Evolutionary conservation across 1,284 basidiomycete genomes (phyloP).

Genomic region (Naganishia liquefaciens): DNA sequence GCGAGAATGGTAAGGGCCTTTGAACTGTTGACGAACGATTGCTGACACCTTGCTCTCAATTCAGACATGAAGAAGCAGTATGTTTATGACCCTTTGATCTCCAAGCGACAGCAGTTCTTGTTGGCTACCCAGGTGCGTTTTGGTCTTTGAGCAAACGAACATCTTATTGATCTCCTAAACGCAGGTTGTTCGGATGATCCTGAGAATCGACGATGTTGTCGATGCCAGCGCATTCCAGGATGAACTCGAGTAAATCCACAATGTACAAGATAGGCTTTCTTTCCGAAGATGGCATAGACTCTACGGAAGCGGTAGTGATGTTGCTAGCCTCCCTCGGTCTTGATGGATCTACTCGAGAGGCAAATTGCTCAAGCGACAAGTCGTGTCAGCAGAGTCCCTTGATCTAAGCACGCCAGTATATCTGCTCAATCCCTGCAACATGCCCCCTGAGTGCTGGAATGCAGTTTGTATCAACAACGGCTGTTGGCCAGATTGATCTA

Average conservation of each 20-base stretch:
- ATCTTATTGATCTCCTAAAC: background rate
- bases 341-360: too few species aligned
- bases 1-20: slow-evolving; percentile 72
- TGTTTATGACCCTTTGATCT: slow-evolving; percentile 95
- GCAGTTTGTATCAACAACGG: background rate
- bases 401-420: too few species aligned
- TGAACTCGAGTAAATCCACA: slow-evolving; percentile 35
- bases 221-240: slow-evolving; percentile 48
- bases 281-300: background rate
- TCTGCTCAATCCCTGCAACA: too few species aligned
- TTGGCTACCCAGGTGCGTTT: slow-evolving; percentile 86
- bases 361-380: too few species aligned
- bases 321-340: too few species aligned
- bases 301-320: background rate
- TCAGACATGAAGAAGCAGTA: slow-evolving; percentile 97
- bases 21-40: background rate
- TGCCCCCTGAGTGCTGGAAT: too few species aligned
- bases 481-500: background rate
- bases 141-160: background rate
- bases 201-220: slow-evolving; percentile 54
- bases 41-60: slow-evolving; percentile 7
- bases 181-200: slow-evolving; percentile 48
- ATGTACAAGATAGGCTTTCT: background rate
- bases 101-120: slow-evolving; percentile 94
- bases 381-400: too few species aligned